Evolutionary conservation across 306 rosid species (phyloP), one percentile per base, ranked within the genome.

Genomic region (Styphnolobium japonicum): DNA sequence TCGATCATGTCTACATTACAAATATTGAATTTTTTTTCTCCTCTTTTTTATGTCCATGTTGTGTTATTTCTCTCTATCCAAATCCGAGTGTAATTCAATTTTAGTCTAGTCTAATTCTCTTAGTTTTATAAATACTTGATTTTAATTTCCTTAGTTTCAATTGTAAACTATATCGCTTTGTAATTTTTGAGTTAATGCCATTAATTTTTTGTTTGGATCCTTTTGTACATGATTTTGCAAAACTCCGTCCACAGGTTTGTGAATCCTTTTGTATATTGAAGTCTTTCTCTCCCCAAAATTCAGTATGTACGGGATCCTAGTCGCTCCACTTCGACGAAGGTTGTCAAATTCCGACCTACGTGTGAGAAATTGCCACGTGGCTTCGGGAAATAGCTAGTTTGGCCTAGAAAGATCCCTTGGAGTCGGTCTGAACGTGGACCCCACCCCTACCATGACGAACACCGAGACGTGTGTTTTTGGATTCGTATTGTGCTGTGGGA

Each of bases 311-410:
- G 19, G 55, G 18, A 0, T 29, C 52, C 65, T 9, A 45, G 42
- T 58, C 40, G 9, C 73, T 39, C 45, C 23, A 62, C 67, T 62
- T 67, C 23, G 37, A 66, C 61, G 72, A 68, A 71, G 37, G 22
- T 81, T 75, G 76, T 45, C 39, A 25, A 74, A 42, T 29, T 71
- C 18, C 45, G 46, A 7, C 48, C 6, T 10, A 21, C 48, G 4
- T 27, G 27, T 48, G 27, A 86, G 57, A 6, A 34, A 22, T 2
- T 14, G 77, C 74, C 90, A 83, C 85, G 91, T 86, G 89, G 80
- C 81, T 52, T 84, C 81, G 22, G 6, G 84, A 81, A 81, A 75
- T 51, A 67, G 81, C 88, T 58, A 69, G 75, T 57, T 21, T 42
- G 15, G n/a, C 8, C 92, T 71, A 73, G 85, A 88, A 11, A 75